These are phyloP conservation scores for Poterioochromonas sp. DNA, from an alignment of 352 stramenopile genomes.

Conservation along the genomic window DNA sequence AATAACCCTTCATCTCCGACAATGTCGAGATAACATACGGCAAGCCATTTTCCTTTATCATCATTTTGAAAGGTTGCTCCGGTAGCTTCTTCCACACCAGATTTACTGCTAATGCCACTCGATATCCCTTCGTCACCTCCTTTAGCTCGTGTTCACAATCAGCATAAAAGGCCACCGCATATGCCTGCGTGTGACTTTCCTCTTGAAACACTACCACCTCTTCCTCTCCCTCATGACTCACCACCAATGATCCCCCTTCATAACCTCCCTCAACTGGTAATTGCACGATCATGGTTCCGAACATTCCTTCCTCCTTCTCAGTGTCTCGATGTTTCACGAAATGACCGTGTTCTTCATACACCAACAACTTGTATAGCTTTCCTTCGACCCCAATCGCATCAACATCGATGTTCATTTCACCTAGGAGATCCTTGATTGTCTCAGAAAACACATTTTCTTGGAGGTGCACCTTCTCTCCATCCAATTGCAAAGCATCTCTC, in stretches of 20 bases:
- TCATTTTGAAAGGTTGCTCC: background rate
- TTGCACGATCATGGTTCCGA: constrained; percentile 52
- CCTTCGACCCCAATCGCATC: constrained; percentile 42
- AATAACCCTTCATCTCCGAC: background rate
- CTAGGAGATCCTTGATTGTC: constrained; percentile 36
- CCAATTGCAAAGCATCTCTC: constrained; percentile 39
- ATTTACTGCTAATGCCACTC: constrained; percentile 20
- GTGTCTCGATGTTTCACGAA: constrained; percentile 52
- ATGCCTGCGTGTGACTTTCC: background rate
- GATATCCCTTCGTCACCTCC: background rate
- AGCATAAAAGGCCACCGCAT: constrained; percentile 26
- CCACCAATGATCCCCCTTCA: constrained; percentile 26
- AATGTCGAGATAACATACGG: background rate
- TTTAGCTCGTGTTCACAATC: constrained; percentile 37
- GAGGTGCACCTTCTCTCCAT: constrained; percentile 40
- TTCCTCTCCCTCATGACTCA: constrained; percentile 15
- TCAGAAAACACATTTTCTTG: constrained; percentile 40
- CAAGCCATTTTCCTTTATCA: background rate
- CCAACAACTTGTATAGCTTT: constrained; percentile 52
- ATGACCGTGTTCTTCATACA: constrained; percentile 49
- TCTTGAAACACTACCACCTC: background rate
- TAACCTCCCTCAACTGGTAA: constrained; percentile 40
- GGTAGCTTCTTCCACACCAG: background rate
- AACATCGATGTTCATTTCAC: constrained; percentile 42
- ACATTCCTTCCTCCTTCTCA: constrained; percentile 54